These are phyloP conservation scores for Fagus crenata DNA, from an alignment of 306 rosid genomes.

Conservation along the genomic window DNA sequence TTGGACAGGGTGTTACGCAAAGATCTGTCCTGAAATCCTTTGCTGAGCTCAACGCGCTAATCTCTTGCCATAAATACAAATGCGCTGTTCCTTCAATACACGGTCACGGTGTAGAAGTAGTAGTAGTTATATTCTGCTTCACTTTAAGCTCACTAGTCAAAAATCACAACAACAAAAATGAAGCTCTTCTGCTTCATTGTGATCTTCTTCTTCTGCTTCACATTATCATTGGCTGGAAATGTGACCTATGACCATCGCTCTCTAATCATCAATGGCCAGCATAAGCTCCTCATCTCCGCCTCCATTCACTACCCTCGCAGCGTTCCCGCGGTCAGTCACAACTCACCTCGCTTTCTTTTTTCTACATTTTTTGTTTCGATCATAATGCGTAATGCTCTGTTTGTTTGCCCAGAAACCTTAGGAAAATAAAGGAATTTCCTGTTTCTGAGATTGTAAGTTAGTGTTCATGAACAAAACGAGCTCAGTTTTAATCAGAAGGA, in stretches of 20 bases:
- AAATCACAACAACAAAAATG: conserved; percentile 19
- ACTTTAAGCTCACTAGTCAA: neutral
- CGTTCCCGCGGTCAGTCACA: conserved; percentile 65
- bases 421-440: neutral
- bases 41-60: neutral
- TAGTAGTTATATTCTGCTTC: neutral
- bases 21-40: neutral
- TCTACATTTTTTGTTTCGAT: neutral
- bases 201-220: conserved; percentile 16
- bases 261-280: conserved; percentile 66
- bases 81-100: too few relatives aligned
- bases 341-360: neutral
- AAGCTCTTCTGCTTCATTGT: conserved; percentile 5
- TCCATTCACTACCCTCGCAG: conserved; percentile 96
- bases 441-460: neutral
- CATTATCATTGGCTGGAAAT: conserved; percentile 35
- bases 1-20: neutral
- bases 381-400: neutral
- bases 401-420: neutral
- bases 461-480: neutral
- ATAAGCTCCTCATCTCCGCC: conserved; percentile 87
- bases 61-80: neutral
- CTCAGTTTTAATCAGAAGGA: neutral
- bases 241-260: conserved; percentile 84
- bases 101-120: too few relatives aligned